Base-by-base conservation (phyloP, 2,329 filamentous ascomycete genomes). In the Periconia sp. region DNA sequence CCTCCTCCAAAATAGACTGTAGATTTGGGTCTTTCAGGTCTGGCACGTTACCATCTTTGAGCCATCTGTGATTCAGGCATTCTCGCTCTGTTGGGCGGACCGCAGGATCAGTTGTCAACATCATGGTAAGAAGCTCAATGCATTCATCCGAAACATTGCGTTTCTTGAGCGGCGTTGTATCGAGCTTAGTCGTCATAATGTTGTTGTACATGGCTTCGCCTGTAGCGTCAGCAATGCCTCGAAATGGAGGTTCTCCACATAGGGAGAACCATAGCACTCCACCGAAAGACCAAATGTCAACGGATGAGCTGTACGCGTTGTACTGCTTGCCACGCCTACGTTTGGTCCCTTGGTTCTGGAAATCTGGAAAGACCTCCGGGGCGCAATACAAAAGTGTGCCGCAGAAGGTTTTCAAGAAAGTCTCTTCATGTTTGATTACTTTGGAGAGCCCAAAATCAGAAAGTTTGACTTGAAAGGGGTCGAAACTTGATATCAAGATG, bases 361-460 rank as follows among this genome's bases (percentile, higher is more conserved):
- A 87, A 64, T 95, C 89, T 47, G 89, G 91, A 67, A 97, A 99
- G 2, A 99, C 93, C 68, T 99, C 94, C 0, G 94, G 94, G 0
- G 94, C 94, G 71, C 94, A 97, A 74, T 97, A 99, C 3, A 99
- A 79, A 27, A 99, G 78, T 0, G 94, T 99, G 31, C 95, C 94
- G 69, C 94, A 99, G 67, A 99, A 99, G 0, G 94, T 99, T 70
- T 92, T 91, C 37, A 97, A 78, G 66, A 97, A 97, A 0, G 93
- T 97, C 65, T 96, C 89, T 57, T 92, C 87, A 60, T 91, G 91
- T 57, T 92, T 89, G 44, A 96, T 87, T 72, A 95, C 92, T 71
- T 99, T 99, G 2, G 94, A 97, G 5, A 99, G 77, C 50, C 94
- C 94, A 77, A 99, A 99, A 70, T 99, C 94, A 0, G 94, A 96